A percentile compares a stretch with the other conserved stretches of the same genome.
phyloP scores from a whole-genome alignment of 768 basidiomycete species.

The Tricholoma flavovirens region DNA sequence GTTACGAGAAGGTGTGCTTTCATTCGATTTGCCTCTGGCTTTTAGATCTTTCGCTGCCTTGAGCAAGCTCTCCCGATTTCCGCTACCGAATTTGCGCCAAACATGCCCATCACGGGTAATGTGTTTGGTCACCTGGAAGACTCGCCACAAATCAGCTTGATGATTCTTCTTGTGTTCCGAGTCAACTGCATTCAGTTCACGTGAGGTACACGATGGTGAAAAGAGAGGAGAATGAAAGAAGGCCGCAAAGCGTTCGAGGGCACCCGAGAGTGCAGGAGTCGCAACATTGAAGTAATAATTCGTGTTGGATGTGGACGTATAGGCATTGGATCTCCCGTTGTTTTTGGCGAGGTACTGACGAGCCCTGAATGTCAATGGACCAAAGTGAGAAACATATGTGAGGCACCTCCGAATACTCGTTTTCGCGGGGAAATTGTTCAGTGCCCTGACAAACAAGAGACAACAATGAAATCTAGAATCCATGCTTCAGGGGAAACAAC shows the following conservation, averaged over 20 bases:
- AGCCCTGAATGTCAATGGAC: conserved; percentile 6
- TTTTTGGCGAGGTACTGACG: conserved; percentile 69
- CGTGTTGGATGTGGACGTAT: conserved; percentile 86
- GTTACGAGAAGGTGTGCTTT: conserved; percentile 20
- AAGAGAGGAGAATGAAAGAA: conserved; percentile 97
- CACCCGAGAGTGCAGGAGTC: conserved; percentile 56
- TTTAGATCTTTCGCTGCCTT: conserved; percentile 54
- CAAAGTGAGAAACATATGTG: neutral
- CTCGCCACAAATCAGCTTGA: conserved; percentile 86
- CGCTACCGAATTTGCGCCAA: conserved; percentile 91
- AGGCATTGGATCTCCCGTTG: conserved; percentile 86
- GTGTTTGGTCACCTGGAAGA: conserved; percentile 90
- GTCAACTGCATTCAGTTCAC: conserved; percentile 94
- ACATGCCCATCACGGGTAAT: conserved; percentile 73
- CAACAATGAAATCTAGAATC: neutral
- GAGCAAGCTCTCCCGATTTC: conserved; percentile 70
- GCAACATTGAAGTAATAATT: conserved; percentile 80
- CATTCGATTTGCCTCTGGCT: conserved; percentile 38
- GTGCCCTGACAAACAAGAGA: conserved; percentile 51
- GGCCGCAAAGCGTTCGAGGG: conserved; percentile 69
- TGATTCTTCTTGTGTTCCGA: conserved; percentile 97
- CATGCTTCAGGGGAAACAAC: conserved; percentile 15
- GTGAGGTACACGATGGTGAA: conserved; percentile 72
- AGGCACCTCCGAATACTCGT: conserved; percentile 84
- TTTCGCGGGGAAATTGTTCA: conserved; percentile 81